phyloP scores from a whole-genome alignment of 2,329 filamentous ascomycete genomes.

The Gaeumannomyces tritici region DNA sequence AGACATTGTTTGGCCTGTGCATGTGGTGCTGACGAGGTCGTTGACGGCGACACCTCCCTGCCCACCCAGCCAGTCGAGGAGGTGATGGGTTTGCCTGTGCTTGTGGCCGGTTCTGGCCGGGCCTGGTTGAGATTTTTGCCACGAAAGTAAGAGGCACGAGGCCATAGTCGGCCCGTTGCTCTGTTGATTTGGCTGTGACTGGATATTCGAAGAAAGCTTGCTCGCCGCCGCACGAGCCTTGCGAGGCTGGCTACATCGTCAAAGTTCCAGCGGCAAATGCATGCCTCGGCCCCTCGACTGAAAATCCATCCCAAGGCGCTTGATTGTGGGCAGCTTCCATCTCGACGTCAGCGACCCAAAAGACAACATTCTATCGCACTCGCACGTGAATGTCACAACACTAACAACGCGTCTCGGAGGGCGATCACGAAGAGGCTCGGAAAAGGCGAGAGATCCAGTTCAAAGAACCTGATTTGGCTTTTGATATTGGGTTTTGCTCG shows the following conservation, averaged over 20 bases:
- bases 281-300: neutral
- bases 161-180: neutral
- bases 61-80: too few relatives aligned
- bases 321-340: neutral
- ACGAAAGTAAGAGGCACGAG: neutral
- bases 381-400: neutral
- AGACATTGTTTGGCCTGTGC: neutral
- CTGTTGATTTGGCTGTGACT: neutral
- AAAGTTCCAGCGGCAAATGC: neutral
- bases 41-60: neutral
- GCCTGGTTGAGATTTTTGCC: too few relatives aligned
- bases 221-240: neutral
- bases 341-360: neutral
- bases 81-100: neutral
- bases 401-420: too few relatives aligned
- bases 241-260: neutral
- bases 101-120: neutral
- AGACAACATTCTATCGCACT: neutral
- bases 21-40: neutral
- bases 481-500: neutral
- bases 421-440: too few relatives aligned
- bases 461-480: neutral
- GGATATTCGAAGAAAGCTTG: neutral
- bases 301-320: neutral
- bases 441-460: neutral